Conservation (phyloP, 768 basidiomycete species). For the Suillus subaureus region DNA sequence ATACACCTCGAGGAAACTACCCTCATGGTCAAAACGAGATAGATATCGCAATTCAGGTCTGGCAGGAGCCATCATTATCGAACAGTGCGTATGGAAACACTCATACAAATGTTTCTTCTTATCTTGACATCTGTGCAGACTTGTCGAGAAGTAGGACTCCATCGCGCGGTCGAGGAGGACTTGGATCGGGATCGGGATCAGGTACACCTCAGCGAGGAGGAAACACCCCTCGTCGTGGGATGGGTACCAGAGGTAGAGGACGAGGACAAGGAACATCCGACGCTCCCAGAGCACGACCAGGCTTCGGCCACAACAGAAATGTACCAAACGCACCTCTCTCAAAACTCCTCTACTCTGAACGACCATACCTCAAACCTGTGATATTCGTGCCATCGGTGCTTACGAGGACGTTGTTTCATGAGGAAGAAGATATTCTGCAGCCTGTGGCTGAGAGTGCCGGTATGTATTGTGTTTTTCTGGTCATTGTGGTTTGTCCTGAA, state of each 20-base stretch:
- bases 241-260: slow-evolving; percentile 21
- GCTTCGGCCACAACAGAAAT: slow-evolving; percentile 22
- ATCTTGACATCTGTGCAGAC: slow-evolving; percentile 16
- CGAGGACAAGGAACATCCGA: slow-evolving; percentile 22
- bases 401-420: slow-evolving; percentile 51
- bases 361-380: slow-evolving; percentile 69
- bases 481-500: slow-evolving; percentile 10
- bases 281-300: slow-evolving; percentile 10
- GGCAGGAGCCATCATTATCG: slow-evolving; percentile 15
- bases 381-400: slow-evolving; percentile 64
- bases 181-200: slow-evolving; percentile 17
- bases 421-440: slow-evolving; percentile 64
- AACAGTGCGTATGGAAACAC: slow-evolving; percentile 18
- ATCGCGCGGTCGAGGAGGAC: slow-evolving; percentile 10
- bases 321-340: slow-evolving; percentile 53
- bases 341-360: slow-evolving; percentile 52
- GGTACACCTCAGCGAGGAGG: slow-evolving; percentile 1
- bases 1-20: slow-evolving; percentile 19
- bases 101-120: background rate
- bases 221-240: slow-evolving; percentile 5
- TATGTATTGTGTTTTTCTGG: slow-evolving; percentile 31
- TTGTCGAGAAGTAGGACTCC: slow-evolving; percentile 7
- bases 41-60: slow-evolving; percentile 29
- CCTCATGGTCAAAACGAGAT: slow-evolving; percentile 19
- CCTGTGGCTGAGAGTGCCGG: slow-evolving; percentile 54